Conservation (phyloP, 495 filamentous ascomycete species). For the Viridothelium virens region DNA sequence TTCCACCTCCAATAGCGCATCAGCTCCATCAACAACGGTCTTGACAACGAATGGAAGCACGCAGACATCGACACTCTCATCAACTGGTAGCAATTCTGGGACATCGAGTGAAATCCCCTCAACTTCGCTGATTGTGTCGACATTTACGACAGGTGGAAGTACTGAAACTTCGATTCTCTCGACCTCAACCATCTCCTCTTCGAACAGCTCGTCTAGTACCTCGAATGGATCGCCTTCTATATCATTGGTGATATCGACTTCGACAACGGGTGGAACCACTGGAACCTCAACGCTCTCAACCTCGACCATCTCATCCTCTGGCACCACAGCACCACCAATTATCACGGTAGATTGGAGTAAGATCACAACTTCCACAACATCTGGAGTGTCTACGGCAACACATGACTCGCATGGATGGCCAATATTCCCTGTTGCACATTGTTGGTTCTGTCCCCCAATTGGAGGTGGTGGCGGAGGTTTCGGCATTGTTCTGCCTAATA, state of each 20-base stretch:
- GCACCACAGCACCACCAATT: slow-evolving; percentile 2
- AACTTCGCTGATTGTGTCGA: neutral
- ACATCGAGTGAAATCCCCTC: neutral
- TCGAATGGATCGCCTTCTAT: neutral
- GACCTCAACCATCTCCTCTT: neutral
- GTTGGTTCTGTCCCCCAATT: slow-evolving; percentile 6
- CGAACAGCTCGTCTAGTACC: neutral
- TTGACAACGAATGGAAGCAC: neutral
- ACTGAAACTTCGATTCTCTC: slow-evolving; percentile 4
- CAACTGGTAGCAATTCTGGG: neutral
- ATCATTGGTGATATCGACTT: neutral
- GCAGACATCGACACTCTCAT: neutral
- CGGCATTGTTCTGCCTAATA: neutral
- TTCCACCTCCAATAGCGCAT: no score
- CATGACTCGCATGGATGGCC: slow-evolving; percentile 6
- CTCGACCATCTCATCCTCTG: neutral
- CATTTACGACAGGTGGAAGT: neutral
- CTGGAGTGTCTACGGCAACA: slow-evolving; percentile 10
- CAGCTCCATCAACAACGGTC: no score
- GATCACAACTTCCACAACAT: slow-evolving; percentile 4
- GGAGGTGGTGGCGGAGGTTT: neutral
- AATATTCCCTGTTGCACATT: slow-evolving; percentile 5
- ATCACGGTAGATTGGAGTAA: slow-evolving; percentile 1
- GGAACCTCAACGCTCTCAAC: neutral
- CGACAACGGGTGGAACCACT: neutral